Evolutionary conservation across 768 basidiomycete species (phyloP), one percentile per base, ranked within the genome.

Genomic region (Dentipellis fragilis): DNA sequence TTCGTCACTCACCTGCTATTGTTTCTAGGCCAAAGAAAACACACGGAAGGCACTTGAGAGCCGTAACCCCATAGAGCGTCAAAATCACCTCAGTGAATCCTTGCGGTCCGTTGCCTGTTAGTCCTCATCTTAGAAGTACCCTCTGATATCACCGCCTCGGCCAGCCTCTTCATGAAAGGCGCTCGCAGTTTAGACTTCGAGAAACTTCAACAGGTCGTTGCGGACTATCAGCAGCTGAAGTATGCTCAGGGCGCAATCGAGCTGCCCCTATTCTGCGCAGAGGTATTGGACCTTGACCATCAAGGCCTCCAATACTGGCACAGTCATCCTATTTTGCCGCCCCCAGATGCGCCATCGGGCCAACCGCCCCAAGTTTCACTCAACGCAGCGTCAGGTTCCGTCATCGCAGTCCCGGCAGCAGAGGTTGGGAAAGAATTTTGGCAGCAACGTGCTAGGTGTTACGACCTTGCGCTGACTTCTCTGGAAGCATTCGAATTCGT

Each of bases 1-100:
- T 6, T 46, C 52, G 22, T 29, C 48, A 14, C n/a, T 34, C 19
- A 57, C 3, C 38, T 9, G 10, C 10, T 40, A 22, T 42, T 11
- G 36, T 29, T 29, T 35, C 3, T 52, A 94, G 91, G 95, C 95
- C 1, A 87, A 90, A 66, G 96, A 99, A 72, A 93, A 89, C 62
- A 77, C 96, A 37, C 86, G 93, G 10, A 89, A 89, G 65, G 93
- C 96, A 34, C 83, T 87, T 22, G 90, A 93, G 64, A 84, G 89
- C 17, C 75, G 80, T 54, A 87, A 84, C 67, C 76, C 80, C 3
- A 70, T 73, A 0, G 93, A 97, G 65, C 79, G 84, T 53, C 83
- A 86, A 55, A 85, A 86, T 54, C 84, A 80, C 75, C 75, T 98
- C 47, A 80, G 80, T 34, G 94, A 98, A 70, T 93, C 95, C 0